A percentile compares a stretch with the other conserved stretches of the same genome.
These are phyloP conservation scores for Ganoderma boninense DNA, from an alignment of 1,284 basidiomycete genomes.

Conservation along the genomic window DNA sequence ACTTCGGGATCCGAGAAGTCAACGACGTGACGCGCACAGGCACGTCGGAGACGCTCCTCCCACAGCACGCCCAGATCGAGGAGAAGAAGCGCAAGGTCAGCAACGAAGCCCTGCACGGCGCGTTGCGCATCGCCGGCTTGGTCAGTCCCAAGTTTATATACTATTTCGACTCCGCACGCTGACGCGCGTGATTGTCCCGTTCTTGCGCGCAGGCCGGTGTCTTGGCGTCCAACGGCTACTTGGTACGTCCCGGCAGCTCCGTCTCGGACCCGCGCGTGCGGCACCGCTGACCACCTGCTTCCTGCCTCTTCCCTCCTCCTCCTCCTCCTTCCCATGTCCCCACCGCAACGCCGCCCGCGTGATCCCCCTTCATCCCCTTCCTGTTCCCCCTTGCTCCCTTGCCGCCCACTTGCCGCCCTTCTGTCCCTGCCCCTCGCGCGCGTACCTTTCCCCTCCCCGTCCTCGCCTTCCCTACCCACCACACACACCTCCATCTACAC, in stretches of 20 bases:
- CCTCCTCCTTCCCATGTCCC: constrained; percentile 2
- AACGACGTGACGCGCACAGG: constrained; percentile 55
- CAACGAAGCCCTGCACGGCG: constrained; percentile 85
- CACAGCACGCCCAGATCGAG: constrained; percentile 63
- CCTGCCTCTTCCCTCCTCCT: not conserved
- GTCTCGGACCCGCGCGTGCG: constrained; percentile 20
- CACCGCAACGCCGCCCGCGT: constrained; percentile 1
- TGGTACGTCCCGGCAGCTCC: constrained; percentile 52
- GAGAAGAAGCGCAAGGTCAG: constrained; percentile 71
- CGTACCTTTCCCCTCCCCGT: not conserved
- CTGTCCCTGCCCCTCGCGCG: not conserved
- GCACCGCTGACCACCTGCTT: constrained; percentile 13
- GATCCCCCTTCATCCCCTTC: not conserved
- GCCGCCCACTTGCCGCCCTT: not conserved
- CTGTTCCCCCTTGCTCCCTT: not conserved
- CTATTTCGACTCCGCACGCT: constrained; percentile 4
- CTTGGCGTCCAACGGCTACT: constrained; percentile 83
- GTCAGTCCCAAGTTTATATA: constrained; percentile 50
- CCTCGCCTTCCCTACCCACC: not conserved
- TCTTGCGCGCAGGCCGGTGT: constrained; percentile 66
- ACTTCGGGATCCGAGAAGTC: constrained; percentile 82
- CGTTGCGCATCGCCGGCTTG: constrained; percentile 86
- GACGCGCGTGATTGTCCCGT: not conserved
- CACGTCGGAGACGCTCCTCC: constrained; percentile 46
- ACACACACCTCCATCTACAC: no score